Base-by-base conservation (phyloP, 2,329 filamentous ascomycete genomes). In the Hypoxylon sp. region DNA sequence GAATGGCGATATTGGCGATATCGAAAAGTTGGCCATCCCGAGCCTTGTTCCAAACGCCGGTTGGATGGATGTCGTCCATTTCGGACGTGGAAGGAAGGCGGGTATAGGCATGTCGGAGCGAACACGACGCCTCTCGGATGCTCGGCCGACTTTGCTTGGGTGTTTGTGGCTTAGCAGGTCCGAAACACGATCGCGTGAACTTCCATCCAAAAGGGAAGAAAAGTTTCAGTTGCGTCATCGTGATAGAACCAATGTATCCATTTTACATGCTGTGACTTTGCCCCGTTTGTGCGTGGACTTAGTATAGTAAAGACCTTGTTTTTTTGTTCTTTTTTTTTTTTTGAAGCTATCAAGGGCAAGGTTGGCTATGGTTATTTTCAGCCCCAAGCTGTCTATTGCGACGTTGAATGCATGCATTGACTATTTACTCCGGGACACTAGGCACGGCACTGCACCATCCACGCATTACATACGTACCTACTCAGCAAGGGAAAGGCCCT, bases 181-280 rank as follows among this genome's bases (percentile, higher is more conserved):
- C 61, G 57, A 55, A 53, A n/a, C 43, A 4, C 28, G 17, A 44
- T 26, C 56, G 56, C 52, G 59, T 54, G 52, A 50, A 53, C 20
- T 39, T 52, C 52, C 19, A 43, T 39, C 37, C n/a, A 19, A 20
- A 19, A 19, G 26, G 52, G 24, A 26, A 49, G 15, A 34, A 7
- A 52, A 62, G 54, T 53, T 59, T 56, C 62, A 59, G 51, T 56
- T 65, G 32, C 62, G 62, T 65, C 55, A 65, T 62, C 34, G 50
- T 59, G 50, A 59, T 54, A 48, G 32, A 57, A 22, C 39, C 20
- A 19, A 19, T 8, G 19, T 24, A 51, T 56, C 58, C 47, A 47
- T 43, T 37, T 50, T 49, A 41, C 37, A 26, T 26, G 20, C 26
- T 46, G 24, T 30, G 57, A 28, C 39, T 28, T 43, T 17, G 24